Percentiles rank a stretch among this genome's conserved stretches.
Conservation (phyloP, 805 yeast genomes). For the Candida glaebosa region DNA sequence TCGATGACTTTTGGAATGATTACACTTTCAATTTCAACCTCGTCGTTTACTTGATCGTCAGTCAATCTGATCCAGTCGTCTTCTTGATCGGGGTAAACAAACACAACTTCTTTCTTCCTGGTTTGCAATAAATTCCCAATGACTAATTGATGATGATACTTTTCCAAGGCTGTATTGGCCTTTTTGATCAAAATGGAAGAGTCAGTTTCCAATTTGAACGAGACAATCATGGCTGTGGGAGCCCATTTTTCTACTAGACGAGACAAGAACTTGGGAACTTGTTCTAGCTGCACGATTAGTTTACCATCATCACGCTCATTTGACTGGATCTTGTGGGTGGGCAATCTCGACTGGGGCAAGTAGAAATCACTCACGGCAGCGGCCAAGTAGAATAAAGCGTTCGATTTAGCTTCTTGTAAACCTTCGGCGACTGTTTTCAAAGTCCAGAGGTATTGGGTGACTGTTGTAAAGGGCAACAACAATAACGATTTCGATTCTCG, state of each 20-base stretch:
- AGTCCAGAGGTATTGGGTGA: constrained; percentile 88
- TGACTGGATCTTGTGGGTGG: constrained; percentile 94
- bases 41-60: constrained; percentile 34
- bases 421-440: constrained; percentile 62
- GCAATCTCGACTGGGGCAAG: constrained; percentile 77
- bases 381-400: constrained; percentile 80
- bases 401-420: constrained; percentile 51
- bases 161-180: constrained; percentile 71
- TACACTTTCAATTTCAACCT: constrained; percentile 68
- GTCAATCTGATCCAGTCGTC: constrained; percentile 50
- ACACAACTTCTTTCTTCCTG: constrained; percentile 82
- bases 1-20: constrained; percentile 75
- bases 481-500: constrained; percentile 52
- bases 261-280: constrained; percentile 91
- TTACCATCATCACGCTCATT: constrained; percentile 62
- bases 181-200: constrained; percentile 62
- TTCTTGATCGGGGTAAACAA: constrained; percentile 55
- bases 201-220: constrained; percentile 94
- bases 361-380: constrained; percentile 98
- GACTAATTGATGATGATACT: constrained; percentile 91
- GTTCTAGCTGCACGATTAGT: constrained; percentile 81
- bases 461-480: constrained; percentile 87
- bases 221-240: constrained; percentile 88
- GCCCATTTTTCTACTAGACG: constrained; percentile 93
- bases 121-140: constrained; percentile 91